Evolutionary conservation across 306 rosid genomes (phyloP), one percentile per base, ranked within the genome.

Genomic region (Vicia faba): DNA sequence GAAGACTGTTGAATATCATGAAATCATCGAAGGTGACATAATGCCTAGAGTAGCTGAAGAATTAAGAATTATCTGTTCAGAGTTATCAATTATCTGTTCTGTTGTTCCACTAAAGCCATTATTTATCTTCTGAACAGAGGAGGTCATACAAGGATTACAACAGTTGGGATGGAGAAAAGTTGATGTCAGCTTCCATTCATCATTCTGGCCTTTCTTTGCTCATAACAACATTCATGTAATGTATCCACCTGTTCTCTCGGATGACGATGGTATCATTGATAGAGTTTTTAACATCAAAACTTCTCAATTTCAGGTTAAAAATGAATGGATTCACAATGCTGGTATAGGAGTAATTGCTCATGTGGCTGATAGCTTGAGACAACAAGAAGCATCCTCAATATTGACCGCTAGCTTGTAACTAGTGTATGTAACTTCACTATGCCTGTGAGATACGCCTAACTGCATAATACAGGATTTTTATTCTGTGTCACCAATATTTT

Each of bases 161-260:
- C 88, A 79, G 75, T 49, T 93, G 85, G 91, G 91, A 61, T 93
- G 96, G 98, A 93, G 79, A 78, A 89, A 90, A 81, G 86, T 93
- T 16, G 97, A 89, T 67, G 96, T 90, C 85, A 93, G 90, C 87
- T 93, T 93, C 75, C 98, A 93, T 68, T 80, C 95, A 6, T 85
- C 97, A 18, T 67, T 79, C 53, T 90, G 85, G 97, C 96, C 96
- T 61, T 89, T 88, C 89, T 93, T 93, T 23, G 98, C 96, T 50
- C 98, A 93, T 71, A 93, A 93, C 88, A 89, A 93, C 88, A 93
- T 93, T 81, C 96, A 89, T 75, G 98, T 93, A 84, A 62, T 35
- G 62, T 46, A 41, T 19, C 38, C 28, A 28, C 33, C 15, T 36
- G 25, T 49, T 29, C 61, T 25, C 64, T 70, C 20, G 19, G 68